Percentiles rank a stretch among this genome's conserved stretches.
phyloP scores from a whole-genome alignment of 192 early-diverging fungal species.

The Rhizophagus sp. region DNA sequence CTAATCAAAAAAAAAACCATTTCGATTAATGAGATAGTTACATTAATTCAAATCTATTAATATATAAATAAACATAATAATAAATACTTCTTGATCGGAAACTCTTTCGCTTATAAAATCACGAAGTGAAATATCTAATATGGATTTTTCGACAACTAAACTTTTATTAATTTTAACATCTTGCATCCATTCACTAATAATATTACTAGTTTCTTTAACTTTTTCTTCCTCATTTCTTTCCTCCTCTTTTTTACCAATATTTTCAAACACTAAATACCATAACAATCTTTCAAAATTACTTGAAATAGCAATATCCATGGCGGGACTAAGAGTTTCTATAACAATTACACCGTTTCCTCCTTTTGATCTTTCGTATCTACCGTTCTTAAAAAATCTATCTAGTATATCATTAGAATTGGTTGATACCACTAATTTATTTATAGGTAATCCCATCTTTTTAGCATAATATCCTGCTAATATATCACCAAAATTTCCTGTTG shows the following conservation, averaged over 20 bases:
- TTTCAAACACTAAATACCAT: slow-evolving; percentile 83
- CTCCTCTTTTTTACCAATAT: slow-evolving; percentile 42
- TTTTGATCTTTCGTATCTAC: slow-evolving; percentile 74
- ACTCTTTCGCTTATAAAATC: slow-evolving; percentile 77
- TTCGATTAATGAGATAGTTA: not conserved
- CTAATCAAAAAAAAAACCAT: slow-evolving; percentile 34
- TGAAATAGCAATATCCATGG: slow-evolving; percentile 97
- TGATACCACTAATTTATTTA: slow-evolving; percentile 79
- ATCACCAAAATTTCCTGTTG: slow-evolving; percentile 98
- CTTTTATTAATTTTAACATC: slow-evolving; percentile 69
- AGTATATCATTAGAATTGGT: slow-evolving; percentile 99
- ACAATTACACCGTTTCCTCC: slow-evolving; percentile 48
- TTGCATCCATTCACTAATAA: slow-evolving; percentile 76
- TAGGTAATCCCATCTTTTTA: slow-evolving; percentile 87
- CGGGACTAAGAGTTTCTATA: slow-evolving; percentile 83
- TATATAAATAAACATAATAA: not conserved
- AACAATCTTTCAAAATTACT: slow-evolving; percentile 98
- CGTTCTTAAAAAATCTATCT: slow-evolving; percentile 88
- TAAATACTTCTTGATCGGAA: slow-evolving; percentile 58
- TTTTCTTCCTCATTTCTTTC: slow-evolving; percentile 42
- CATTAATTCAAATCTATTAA: no score
- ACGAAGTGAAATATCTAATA: slow-evolving; percentile 65
- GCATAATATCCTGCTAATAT: slow-evolving; percentile 93
- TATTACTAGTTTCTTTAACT: slow-evolving; percentile 55
- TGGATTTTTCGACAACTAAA: slow-evolving; percentile 65